Conservation (phyloP, 2,329 filamentous ascomycete genomes). For the Pestalotiopsis sp. region DNA sequence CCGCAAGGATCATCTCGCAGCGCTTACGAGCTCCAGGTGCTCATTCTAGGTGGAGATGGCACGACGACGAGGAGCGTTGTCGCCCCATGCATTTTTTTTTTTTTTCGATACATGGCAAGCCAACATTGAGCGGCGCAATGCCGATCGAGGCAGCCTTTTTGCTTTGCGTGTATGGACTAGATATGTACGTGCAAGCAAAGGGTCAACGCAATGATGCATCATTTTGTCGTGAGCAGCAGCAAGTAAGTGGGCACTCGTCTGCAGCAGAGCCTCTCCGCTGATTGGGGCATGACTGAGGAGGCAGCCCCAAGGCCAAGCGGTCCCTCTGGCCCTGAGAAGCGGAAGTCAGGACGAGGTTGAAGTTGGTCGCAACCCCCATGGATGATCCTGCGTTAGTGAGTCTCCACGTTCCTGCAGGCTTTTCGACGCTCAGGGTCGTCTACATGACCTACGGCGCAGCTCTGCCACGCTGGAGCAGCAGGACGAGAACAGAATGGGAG, state of each 20-base stretch:
- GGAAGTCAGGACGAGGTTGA: neutral
- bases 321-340: neutral
- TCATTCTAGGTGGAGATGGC: too few relatives aligned
- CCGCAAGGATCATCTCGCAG: neutral
- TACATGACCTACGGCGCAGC: neutral
- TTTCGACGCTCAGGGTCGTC: neutral
- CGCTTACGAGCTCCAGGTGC: neutral
- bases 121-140: neutral
- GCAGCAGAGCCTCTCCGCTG: neutral
- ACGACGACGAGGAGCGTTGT: neutral
- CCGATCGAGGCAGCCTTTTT: neutral
- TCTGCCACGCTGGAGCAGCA: too few relatives aligned
- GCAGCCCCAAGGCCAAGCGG: too few relatives aligned
- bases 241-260: neutral
- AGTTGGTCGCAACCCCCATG: neutral
- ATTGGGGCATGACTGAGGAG: neutral
- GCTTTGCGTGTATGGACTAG: neutral
- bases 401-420: constrained; percentile 6
- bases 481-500: neutral
- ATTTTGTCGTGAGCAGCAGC: neutral
- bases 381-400: neutral
- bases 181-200: neutral
- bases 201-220: neutral
- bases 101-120: neutral
- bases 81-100: neutral